Base-by-base conservation (phyloP, 2,329 filamentous ascomycete species). In the Madurella mycetomatis region DNA sequence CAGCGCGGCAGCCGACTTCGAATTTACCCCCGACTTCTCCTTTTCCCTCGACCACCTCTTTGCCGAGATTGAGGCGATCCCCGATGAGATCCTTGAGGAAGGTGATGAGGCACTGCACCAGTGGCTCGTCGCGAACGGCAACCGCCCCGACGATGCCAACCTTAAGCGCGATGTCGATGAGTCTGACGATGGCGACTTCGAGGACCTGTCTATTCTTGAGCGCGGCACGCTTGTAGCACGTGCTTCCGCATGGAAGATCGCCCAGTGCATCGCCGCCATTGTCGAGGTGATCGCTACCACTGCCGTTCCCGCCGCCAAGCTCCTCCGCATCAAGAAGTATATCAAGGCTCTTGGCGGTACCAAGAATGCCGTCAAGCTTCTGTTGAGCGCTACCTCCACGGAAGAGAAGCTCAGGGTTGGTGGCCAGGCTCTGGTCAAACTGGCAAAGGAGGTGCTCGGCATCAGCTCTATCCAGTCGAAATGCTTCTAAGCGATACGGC, bases 291-390 rank as follows among this genome's bases (percentile, higher is more conserved):
- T 65, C 11, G 60, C 48, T 43, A 59, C 56, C 11, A 64, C 60
- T 2, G 60, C 60, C 4, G 52, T 65, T 1, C 62, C 63, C 4
- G 60, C 59, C 4, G 57, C 60, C 50, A 64, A 64, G 59, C 48
- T 64, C 16, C 58, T 63, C 9, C 46, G 57, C 18, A 64, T 65
- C 60, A 65, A 64, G 59, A 62, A 62, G 55, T 62, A 60, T 55
- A 60, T 65, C 40, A 54, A 64, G 55, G 59, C 56, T 0, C 64
- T 65, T 11, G 64, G 61, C n/a, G 62, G 64, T 9, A 43, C 54
- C 18, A 60, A 56, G 53, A 43, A 62, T 57, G 57, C 61, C 7
- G 64, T 63, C 9, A 40, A 61, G 54, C 59, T 64, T n/a, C 45
- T 65, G 40, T 54, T 65, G 31, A 53, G 55, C 2, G 61, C 61